Conservation (phyloP, 805 yeast genomes). For the Brettanomyces bruxellensis region DNA sequence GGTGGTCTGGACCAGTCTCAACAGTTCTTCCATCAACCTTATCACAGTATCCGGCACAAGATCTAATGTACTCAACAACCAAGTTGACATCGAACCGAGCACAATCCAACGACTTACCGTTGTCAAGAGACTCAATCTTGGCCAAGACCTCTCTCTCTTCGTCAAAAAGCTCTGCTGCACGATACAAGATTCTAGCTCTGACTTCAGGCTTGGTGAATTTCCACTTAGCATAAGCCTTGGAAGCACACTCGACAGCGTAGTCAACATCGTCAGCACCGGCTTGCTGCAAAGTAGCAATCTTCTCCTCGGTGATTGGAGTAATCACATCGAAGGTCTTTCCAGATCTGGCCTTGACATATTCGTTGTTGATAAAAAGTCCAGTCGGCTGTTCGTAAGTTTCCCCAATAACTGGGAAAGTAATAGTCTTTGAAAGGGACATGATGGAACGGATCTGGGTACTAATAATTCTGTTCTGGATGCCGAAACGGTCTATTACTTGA, state of each 20-base stretch:
- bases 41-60: slow-evolving; percentile 68
- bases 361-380: slow-evolving; percentile 51
- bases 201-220: slow-evolving; percentile 46
- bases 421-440: slow-evolving; percentile 7
- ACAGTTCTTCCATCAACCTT: slow-evolving; percentile 57
- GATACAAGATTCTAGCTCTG: slow-evolving; percentile 44
- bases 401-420: slow-evolving; percentile 63
- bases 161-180: slow-evolving; percentile 63
- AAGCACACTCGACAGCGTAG: slow-evolving; percentile 59
- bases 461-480: no score
- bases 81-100: slow-evolving; percentile 61
- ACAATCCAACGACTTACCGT: slow-evolving; percentile 64
- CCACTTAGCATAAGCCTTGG: slow-evolving; percentile 55
- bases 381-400: slow-evolving; percentile 46
- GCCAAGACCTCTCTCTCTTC: slow-evolving; percentile 54
- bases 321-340: slow-evolving; percentile 43
- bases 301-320: slow-evolving; percentile 45
- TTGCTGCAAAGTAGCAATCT: slow-evolving; percentile 40
- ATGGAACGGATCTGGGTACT: no score
- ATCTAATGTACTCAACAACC: slow-evolving; percentile 56
- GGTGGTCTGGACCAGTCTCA: slow-evolving; percentile 54
- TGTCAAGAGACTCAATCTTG: slow-evolving; percentile 63
- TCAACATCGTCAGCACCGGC: slow-evolving; percentile 59
- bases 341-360: slow-evolving; percentile 39
- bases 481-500: no score